Evolutionary conservation across 306 rosid species (phyloP).

Genomic region (Trifolium fragiferum): DNA sequence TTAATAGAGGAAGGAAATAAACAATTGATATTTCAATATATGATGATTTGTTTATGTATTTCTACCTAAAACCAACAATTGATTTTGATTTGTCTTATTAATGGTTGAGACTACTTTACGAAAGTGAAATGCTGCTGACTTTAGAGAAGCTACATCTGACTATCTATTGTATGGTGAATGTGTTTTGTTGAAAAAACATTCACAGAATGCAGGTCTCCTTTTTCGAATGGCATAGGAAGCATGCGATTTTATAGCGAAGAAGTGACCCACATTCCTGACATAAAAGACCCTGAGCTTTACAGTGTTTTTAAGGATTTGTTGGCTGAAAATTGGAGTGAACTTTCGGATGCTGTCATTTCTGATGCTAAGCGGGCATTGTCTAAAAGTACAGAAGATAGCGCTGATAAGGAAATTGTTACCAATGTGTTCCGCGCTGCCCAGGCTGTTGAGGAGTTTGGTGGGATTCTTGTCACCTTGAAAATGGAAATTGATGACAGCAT

Average conservation of each 20-base stretch:
- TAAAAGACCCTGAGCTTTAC: slow-evolving; percentile 65
- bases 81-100: neutral
- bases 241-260: slow-evolving; percentile 63
- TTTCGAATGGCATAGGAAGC: slow-evolving; percentile 58
- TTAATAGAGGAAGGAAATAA: neutral
- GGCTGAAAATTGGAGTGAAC: slow-evolving; percentile 75
- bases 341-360: slow-evolving; percentile 51
- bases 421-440: slow-evolving; percentile 80
- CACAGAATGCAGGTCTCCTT: slow-evolving; percentile 63
- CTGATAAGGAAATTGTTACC: slow-evolving; percentile 66
- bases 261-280: slow-evolving; percentile 61
- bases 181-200: slow-evolving; percentile 38
- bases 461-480: slow-evolving; percentile 58
- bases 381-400: slow-evolving; percentile 63
- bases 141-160: neutral
- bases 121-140: neutral
- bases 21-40: neutral
- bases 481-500: slow-evolving; percentile 85
- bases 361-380: slow-evolving; percentile 69
- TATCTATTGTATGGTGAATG: slow-evolving; percentile 32
- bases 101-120: neutral
- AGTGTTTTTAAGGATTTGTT: slow-evolving; percentile 81
- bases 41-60: neutral
- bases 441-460: slow-evolving; percentile 89
- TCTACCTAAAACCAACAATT: neutral